Evolutionary conservation across 331 rosid genomes (phyloP).

Genomic region (Erythrophleum ivorense): DNA sequence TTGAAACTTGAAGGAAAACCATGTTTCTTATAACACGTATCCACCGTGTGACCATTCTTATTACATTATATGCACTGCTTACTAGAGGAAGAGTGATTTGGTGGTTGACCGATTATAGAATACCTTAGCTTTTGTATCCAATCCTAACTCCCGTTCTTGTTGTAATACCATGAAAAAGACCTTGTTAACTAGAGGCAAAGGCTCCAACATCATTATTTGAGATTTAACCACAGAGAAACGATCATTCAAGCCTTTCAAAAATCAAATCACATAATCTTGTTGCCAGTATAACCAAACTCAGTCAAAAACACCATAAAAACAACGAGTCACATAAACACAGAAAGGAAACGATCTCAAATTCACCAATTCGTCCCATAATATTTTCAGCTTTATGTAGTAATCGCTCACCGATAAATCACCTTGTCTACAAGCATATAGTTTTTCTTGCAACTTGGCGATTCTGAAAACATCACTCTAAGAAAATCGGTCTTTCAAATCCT

Average conservation of each 20-base stretch:
- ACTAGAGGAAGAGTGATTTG: accelerated
- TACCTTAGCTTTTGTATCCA: accelerated
- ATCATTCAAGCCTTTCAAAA: neutral
- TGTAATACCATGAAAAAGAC: neutral
- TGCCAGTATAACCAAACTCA: accelerated
- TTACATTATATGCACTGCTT: too few relatives aligned
- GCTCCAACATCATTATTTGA: neutral
- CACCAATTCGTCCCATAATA: accelerated
- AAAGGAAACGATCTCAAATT: neutral
- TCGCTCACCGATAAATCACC: neutral
- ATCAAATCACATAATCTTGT: neutral
- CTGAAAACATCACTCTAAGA: neutral
- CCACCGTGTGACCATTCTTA: neutral
- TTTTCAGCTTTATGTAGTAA: neutral
- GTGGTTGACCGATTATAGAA: neutral
- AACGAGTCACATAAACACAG: too few relatives aligned
- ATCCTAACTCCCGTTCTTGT: neutral
- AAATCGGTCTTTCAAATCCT: neutral
- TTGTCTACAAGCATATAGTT: neutral
- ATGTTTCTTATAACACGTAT: too few relatives aligned
- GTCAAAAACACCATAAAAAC: neutral
- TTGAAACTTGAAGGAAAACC: neutral
- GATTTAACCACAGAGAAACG: neutral
- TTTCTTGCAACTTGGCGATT: neutral
- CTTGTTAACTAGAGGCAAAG: neutral